Conservation (phyloP, 2,329 filamentous ascomycete genomes). For the Fusarium pininemorale region DNA sequence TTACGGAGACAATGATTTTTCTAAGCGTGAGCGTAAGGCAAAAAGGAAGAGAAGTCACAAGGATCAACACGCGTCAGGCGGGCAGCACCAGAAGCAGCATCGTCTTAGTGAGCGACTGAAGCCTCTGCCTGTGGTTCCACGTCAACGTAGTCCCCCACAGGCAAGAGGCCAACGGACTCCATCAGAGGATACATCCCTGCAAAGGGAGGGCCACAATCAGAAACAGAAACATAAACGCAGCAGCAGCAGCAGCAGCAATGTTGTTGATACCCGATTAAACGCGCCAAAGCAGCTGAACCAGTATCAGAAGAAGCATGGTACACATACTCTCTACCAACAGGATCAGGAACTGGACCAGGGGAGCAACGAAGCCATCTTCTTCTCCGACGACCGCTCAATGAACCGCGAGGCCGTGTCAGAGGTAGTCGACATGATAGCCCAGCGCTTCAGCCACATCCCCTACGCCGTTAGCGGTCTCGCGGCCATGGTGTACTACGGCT, state of each 20-base stretch:
- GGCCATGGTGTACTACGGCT: constrained; percentile 57
- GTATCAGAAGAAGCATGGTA: background rate
- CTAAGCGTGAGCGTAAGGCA: background rate
- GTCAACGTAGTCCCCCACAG: constrained; percentile 21
- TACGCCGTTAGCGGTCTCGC: constrained; percentile 59
- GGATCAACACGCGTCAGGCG: constrained; percentile 15
- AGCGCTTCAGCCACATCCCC: constrained; percentile 52
- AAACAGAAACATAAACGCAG: background rate
- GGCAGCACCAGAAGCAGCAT: background rate
- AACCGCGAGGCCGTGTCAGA: constrained; percentile 45
- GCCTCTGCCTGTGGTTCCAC: constrained; percentile 26
- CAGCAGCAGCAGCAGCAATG: background rate
- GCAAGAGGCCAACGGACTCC: background rate
- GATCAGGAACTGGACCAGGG: background rate
- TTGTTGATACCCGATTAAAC: background rate
- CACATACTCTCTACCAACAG: background rate
- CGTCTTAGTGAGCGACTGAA: constrained; percentile 3
- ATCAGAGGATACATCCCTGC: constrained; percentile 12
- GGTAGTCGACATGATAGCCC: constrained; percentile 52
- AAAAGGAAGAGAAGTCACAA: constrained; percentile 8
- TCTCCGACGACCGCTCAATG: constrained; percentile 38
- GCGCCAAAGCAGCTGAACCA: background rate
- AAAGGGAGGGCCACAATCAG: constrained; percentile 7
- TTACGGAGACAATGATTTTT: background rate
- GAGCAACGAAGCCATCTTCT: constrained; percentile 19